Percentiles rank a stretch among this genome's conserved stretches.
These are phyloP conservation scores for Candida loeiensis DNA, from an alignment of 805 yeast species.

Conservation along the genomic window DNA sequence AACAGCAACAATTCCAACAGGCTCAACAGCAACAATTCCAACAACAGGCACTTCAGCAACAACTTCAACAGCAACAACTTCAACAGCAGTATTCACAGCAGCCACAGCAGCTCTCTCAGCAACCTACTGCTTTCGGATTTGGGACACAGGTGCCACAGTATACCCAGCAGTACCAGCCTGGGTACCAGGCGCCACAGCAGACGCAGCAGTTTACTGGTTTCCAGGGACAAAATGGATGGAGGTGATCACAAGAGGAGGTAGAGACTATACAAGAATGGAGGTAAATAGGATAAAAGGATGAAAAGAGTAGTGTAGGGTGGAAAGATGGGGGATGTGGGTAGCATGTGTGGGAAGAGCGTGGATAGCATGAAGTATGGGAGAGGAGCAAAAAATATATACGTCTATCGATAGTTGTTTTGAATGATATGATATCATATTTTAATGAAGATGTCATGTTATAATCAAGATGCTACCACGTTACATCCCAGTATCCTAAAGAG, in stretches of 20 bases:
- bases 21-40: constrained; percentile 11
- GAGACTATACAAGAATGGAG: no score
- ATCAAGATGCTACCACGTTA: no score
- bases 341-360: no score
- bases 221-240: constrained; percentile 1
- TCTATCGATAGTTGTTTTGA: no score
- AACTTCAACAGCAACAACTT: constrained; percentile 13
- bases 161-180: constrained; percentile 4
- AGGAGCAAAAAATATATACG: no score
- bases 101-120: constrained; percentile 10
- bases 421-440: no score
- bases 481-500: no score
- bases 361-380: no score
- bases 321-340: no score
- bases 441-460: no score
- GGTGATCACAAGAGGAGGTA: background rate
- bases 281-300: no score
- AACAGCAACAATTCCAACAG: constrained; percentile 13
- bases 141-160: constrained; percentile 10
- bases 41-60: constrained; percentile 7
- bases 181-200: constrained; percentile 5
- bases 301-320: no score
- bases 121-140: constrained; percentile 8
- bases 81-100: constrained; percentile 10
- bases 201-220: constrained; percentile 16